These are phyloP conservation scores for Globisporangium radiosum DNA, from an alignment of 352 stramenopile species.

Conservation along the genomic window DNA sequence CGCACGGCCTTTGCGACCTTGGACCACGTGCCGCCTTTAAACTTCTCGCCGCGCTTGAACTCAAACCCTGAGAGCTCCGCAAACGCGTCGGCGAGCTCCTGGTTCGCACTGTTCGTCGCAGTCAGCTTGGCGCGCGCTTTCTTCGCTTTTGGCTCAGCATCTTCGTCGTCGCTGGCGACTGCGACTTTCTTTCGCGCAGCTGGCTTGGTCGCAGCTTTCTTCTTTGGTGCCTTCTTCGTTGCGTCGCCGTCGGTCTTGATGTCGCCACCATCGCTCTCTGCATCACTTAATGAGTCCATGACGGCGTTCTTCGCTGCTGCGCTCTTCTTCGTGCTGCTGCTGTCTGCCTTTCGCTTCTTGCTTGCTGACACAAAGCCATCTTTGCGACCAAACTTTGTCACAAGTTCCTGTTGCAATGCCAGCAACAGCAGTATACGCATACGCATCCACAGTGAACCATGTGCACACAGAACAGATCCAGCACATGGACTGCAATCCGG, in stretches of 20 bases:
- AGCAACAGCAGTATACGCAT: neutral
- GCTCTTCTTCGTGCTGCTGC: conserved; percentile 35
- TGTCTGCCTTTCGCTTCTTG: conserved; percentile 60
- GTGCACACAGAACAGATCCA: too few relatives aligned
- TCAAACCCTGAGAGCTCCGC: conserved; percentile 80
- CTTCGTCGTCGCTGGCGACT: conserved; percentile 30
- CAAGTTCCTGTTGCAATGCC: conserved; percentile 46
- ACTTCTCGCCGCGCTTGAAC: conserved; percentile 83
- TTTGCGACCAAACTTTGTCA: conserved; percentile 69
- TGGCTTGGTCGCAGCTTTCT: conserved; percentile 1
- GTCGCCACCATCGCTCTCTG: neutral
- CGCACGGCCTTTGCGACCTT: conserved; percentile 85
- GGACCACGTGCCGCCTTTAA: conserved; percentile 84
- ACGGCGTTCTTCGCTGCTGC: neutral
- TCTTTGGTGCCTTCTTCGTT: conserved; percentile 21
- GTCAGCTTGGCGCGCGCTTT: conserved; percentile 40
- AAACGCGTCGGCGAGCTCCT: conserved; percentile 67
- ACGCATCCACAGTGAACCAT: too few relatives aligned
- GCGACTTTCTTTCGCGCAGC: conserved; percentile 14
- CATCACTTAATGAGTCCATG: neutral
- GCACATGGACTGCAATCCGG: neutral
- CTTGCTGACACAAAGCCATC: conserved; percentile 17
- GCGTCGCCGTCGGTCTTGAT: neutral
- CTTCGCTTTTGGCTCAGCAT: conserved; percentile 41
- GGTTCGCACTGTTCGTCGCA: conserved; percentile 57